Base-by-base conservation (phyloP, 139 green algal genomes). In the Haematococcus lacustris region DNA sequence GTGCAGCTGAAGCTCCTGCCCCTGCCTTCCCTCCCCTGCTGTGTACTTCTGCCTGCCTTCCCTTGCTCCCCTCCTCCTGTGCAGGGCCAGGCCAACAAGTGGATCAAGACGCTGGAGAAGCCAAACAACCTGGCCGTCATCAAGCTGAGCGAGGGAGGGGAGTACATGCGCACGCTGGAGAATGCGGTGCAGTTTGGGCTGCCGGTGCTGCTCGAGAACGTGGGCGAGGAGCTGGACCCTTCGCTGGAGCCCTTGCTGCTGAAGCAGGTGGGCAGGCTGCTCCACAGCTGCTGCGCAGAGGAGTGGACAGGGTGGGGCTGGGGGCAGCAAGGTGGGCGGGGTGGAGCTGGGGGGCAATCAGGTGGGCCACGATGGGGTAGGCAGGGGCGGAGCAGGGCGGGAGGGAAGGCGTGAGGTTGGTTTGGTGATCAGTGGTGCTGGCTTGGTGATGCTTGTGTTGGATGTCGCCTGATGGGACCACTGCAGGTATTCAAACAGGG, bases 161-260 rank as follows among this genome's bases (percentile, higher is more conserved):
- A 92, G 59, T 92, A 88, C 73, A 67, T 93, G 64, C 78, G 88
- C 23, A 79, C 71, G 35, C 78, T 93, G 63, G 88, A 93, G 76
- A 92, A 91, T 66, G 85, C 85, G 25, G 87, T 93, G 57, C 87
- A 93, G 83, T 91, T 93, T 80, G 88, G 88, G 32, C 77, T 85
- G 61, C 85, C 88, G 34, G 88, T 93, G 62, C 79, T 93, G 63
- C 79, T 93, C 63, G 88, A 93, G 64, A 78, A 78, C 47, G 73
- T 78, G 25, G 73, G 73, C 64, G 80, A 90, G 72, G 86, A 90
- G 80, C 80, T 93, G 61, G 88, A 93, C 72, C 85, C 88, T 33
- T 81, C 79, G 0, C 71, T 93, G 59, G 88, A 93, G 81, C 87
- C 88, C 4, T 80, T 93, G 68, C 85, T 93, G 71, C 75, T 90